Base-by-base conservation (phyloP, 2,329 filamentous ascomycete genomes). In the Curvularia sp. region DNA sequence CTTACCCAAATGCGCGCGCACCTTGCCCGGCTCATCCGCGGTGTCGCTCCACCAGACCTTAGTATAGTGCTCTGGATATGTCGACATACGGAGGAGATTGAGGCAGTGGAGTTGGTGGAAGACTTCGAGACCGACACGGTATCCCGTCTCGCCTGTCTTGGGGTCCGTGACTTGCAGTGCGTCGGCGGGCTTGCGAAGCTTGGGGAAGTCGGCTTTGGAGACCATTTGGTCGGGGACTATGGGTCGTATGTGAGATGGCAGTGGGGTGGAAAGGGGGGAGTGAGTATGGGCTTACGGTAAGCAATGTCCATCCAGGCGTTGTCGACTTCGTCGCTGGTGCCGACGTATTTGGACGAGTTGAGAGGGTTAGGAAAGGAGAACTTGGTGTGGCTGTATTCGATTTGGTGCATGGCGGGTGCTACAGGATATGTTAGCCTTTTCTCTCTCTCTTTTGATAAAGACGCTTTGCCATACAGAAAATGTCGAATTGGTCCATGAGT, bases 191-290 rank as follows among this genome's bases (percentile, higher is more conserved):
- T 86, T 83, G 4, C 81, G 81, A 0, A 88, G 80, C 22, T 80
- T 81, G 41, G 80, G 73, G 28, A 87, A 81, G 65, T 88, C 85
- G 5, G 80, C 76, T 22, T 80, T 76, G 0, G 82, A 82, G 51
- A 88, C 84, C 81, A 86, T 86, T 65, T 85, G 84, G 68, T 88
- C 85, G 38, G 85, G 85, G 26, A 88, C 85, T 85, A 20, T 54
- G 56, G 1, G 20, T 1, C 20, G 47, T 35, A 18, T 47, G 63
- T 62, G 20, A 28, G 50, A 41, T 35, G 35, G n/a, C 5, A 20
- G 38, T 6, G 24, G 22, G 33, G 42, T 12, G 13, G 20, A 31
- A 2, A 39, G 30, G 2, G 30, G 18, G 22, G 20, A 4, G 10
- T 10, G 38, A 22, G 2, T 1, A 8, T 13, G 7, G 15, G 12